Evolutionary conservation across 352 stramenopile genomes (phyloP), one percentile per base, ranked within the genome.

Genomic region (Sclerospora graminicola): DNA sequence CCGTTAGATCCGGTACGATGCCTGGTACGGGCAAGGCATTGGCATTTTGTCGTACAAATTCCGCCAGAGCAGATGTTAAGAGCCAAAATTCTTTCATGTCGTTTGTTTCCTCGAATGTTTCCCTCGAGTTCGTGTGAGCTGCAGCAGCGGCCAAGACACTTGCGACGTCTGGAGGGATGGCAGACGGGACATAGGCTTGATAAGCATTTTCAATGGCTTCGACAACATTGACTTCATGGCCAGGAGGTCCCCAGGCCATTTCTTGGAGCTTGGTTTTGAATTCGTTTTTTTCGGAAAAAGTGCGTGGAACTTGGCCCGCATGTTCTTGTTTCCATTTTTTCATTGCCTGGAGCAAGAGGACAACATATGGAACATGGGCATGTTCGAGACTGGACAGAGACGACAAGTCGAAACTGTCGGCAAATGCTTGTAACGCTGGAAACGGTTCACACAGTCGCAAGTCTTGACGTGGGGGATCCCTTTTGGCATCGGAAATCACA

Each of bases 1-100:
- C 82, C 5, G 94, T 98, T 94, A 98, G 98, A 48, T 99, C 96
- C 0, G 95, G 96, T 19, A 99, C 85, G 8, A 83, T 79, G 2
- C 94, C 94, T 23, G 85, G 86, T n/a, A 98, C 60, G 3, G 90
- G 89, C 36, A 82, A 57, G 31, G 82, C 27, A 1, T 66, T 72
- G 8, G 71, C 60, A 40, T 89, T 85, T 24, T 67, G 45, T 18
- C 63, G 51, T 8, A 95, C 66, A 66, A 96, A 97, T 23, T 84
- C 69, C 3, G 58, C 61, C 13, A 97, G 34, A 0, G 74, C 74
- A 20, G 66, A 51, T 0, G 84, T 76, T 14, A 96, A 34, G 21
- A 95, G 62, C 72, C 80, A 92, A 51, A 96, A 95, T 35, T 83
- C 63, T 0, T 60, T 35, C 7, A 63, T 84, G 21, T 63, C 20